These are phyloP conservation scores for Talaromyces sp. DNA, from an alignment of 2,329 filamentous ascomycete genomes.

Conservation along the genomic window DNA sequence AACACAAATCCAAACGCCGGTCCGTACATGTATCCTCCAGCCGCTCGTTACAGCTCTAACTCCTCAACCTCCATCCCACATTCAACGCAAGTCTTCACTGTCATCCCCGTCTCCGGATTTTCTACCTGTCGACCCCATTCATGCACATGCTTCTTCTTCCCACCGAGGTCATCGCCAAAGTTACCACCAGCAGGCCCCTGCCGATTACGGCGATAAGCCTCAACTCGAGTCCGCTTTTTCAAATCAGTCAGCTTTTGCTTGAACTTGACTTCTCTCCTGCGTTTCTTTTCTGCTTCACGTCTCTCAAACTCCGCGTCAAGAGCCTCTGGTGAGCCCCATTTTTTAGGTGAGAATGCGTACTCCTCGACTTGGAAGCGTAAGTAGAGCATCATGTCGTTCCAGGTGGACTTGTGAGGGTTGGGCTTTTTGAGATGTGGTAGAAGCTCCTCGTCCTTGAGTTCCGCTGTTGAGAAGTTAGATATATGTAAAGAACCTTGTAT, in stretches of 20 bases:
- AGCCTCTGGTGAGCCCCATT: slow-evolving; percentile 85
- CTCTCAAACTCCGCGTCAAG: slow-evolving; percentile 85
- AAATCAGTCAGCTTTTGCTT: slow-evolving; percentile 81
- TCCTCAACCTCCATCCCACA: slow-evolving; percentile 68
- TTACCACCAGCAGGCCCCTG: slow-evolving; percentile 47
- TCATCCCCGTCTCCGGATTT: slow-evolving; percentile 54
- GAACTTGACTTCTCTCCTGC: slow-evolving; percentile 85
- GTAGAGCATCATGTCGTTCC: slow-evolving; percentile 99
- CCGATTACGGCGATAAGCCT: slow-evolving; percentile 75
- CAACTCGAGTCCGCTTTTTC: slow-evolving; percentile 89
- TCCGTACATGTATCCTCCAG: neutral
- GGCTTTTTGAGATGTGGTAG: slow-evolving; percentile 83
- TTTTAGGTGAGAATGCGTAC: slow-evolving; percentile 75
- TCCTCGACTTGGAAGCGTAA: slow-evolving; percentile 91
- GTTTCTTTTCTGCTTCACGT: slow-evolving; percentile 75
- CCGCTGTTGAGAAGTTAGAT: slow-evolving; percentile 53
- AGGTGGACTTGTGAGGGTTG: slow-evolving; percentile 92
- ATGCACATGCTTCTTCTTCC: slow-evolving; percentile 74
- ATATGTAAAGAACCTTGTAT: neutral
- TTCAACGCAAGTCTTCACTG: slow-evolving; percentile 68
- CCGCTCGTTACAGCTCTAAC: slow-evolving; percentile 52
- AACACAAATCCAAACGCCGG: neutral
- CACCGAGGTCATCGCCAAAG: slow-evolving; percentile 75
- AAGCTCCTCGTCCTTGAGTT: slow-evolving; percentile 82
- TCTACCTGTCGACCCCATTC: slow-evolving; percentile 68